Base-by-base conservation (phyloP, 1,284 basidiomycete genomes). In the Boletus holoroseus region DNA sequence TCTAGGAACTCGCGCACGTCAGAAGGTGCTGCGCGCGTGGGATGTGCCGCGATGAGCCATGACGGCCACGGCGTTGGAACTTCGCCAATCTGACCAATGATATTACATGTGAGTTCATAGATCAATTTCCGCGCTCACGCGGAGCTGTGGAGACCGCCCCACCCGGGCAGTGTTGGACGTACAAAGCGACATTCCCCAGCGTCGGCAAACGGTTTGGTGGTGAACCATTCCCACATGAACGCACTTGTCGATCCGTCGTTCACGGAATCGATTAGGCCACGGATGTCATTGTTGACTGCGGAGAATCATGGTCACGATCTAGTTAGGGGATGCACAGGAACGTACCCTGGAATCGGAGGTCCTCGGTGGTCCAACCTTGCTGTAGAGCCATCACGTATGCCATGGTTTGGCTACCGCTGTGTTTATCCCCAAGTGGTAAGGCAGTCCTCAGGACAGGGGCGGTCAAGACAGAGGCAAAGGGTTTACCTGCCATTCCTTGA, bases 161-260 rank as follows among this genome's bases (percentile, higher is more conserved):
- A 34, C 20, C 22, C 22, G 3, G n/a, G 24, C 24, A 9, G 31
- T 35, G 49, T 8, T 30, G 26, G n/a, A 78, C 85, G 57, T 62
- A 89, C 87, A 63, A 94, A 93, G 39, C 86, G 82, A 42, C 86
- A 89, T 68, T 93, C 83, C 27, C 89, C 90, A 13, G 77, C 76
- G 67, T 95, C 91, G 7, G 79, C 81, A 62, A 81, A 96, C 1
- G 95, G 94, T 68, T 97, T 98, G 15, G 94, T 97, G 2, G 95
- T 98, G 70, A 96, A 97, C 89, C 90, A 94, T 69, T 95, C 93
- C 93, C 94, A 96, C 81, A 93, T 88, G 70, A 91, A 91, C 12
- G 85, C 87, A 61, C 85, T 86, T 15, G 85, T 88, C 20, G 81
- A 76, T 0, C 84, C 89, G 46, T 88, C 82, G 64, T 98, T 98